phyloP scores from a whole-genome alignment of 208 protist genomes.

The Trypanosoma congolense region DNA sequence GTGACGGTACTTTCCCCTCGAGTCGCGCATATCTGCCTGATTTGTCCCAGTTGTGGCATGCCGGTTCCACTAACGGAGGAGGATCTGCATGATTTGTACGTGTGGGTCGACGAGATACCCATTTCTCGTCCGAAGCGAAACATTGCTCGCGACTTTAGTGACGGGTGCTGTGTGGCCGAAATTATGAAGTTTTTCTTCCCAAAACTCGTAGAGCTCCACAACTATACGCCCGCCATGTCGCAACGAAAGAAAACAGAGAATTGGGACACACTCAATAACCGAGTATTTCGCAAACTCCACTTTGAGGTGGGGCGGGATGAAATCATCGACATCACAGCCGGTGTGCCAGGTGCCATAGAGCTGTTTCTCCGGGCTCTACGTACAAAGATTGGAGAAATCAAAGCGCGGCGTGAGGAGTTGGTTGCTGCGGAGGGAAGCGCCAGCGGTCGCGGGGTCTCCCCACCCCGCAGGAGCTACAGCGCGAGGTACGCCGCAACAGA shows the following conservation, averaged over 20 bases:
- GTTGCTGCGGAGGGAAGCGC: neutral
- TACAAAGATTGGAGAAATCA: conserved; percentile 86
- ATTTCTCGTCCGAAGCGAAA: conserved; percentile 96
- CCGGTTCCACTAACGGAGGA: conserved; percentile 86
- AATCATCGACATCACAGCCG: conserved; percentile 86
- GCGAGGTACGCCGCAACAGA: neutral
- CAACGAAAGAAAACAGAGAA: conserved; percentile 93
- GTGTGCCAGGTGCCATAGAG: conserved; percentile 91
- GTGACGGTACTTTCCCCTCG: neutral
- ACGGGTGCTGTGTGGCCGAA: conserved; percentile 97
- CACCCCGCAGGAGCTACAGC: neutral
- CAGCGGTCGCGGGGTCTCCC: conserved; percentile 6
- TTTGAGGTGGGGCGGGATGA: conserved; percentile 87
- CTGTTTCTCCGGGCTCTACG: conserved; percentile 90
- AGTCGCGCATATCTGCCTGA: neutral
- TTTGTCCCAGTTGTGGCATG: conserved; percentile 3
- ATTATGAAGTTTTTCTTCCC: conserved; percentile 96
- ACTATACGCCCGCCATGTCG: conserved; percentile 92
- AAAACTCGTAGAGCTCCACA: conserved; percentile 97
- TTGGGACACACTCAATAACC: conserved; percentile 94
- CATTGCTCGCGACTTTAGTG: conserved; percentile 96
- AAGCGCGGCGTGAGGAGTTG: conserved; percentile 42
- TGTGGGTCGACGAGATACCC: conserved; percentile 96
- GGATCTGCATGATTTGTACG: conserved; percentile 94
- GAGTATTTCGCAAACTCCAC: conserved; percentile 93